These are phyloP conservation scores for Ustilago curta DNA, from an alignment of 1,284 basidiomycete species.

Conservation along the genomic window DNA sequence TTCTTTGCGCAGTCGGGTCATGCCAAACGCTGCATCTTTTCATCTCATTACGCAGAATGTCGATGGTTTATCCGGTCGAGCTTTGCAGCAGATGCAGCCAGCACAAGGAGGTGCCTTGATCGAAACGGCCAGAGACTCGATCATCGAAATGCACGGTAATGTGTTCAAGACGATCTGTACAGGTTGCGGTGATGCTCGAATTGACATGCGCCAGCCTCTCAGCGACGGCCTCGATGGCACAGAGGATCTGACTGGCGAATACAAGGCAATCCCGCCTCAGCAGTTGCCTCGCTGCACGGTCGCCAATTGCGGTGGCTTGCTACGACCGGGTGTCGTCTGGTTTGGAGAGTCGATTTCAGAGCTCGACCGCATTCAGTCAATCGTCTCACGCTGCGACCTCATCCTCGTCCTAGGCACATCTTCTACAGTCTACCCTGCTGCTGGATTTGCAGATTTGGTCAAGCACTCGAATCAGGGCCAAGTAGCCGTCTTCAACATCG, in stretches of 20 bases:
- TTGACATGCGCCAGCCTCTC: constrained; percentile 73
- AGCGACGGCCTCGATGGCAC: constrained; percentile 74
- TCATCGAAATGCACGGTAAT: constrained; percentile 77
- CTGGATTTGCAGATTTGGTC: constrained; percentile 71
- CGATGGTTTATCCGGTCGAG: constrained; percentile 74
- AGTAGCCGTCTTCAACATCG: constrained; percentile 77
- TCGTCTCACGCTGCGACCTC: constrained; percentile 74
- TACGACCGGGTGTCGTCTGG: constrained; percentile 77
- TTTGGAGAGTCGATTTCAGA: constrained; percentile 72
- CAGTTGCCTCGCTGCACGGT: constrained; percentile 73
- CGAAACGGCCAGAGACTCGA: constrained; percentile 1
- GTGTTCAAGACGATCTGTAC: constrained; percentile 76
- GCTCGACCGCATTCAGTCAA: constrained; percentile 70
- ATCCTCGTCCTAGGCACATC: constrained; percentile 77
- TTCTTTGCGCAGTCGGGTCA: not conserved
- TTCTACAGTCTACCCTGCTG: constrained; percentile 73
- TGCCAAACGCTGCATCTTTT: constrained; percentile 59
- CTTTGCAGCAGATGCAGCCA: constrained; percentile 38
- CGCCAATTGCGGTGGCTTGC: constrained; percentile 71
- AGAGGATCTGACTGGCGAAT: constrained; percentile 70
- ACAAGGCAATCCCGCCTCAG: constrained; percentile 70
- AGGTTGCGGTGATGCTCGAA: constrained; percentile 71
- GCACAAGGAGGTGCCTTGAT: not conserved
- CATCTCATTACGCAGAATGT: constrained; percentile 78
- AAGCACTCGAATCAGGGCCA: constrained; percentile 70